Evolutionary conservation across 2,329 filamentous ascomycete genomes (phyloP), one percentile per base, ranked within the genome.

Genomic region (Fusarium buxicola): DNA sequence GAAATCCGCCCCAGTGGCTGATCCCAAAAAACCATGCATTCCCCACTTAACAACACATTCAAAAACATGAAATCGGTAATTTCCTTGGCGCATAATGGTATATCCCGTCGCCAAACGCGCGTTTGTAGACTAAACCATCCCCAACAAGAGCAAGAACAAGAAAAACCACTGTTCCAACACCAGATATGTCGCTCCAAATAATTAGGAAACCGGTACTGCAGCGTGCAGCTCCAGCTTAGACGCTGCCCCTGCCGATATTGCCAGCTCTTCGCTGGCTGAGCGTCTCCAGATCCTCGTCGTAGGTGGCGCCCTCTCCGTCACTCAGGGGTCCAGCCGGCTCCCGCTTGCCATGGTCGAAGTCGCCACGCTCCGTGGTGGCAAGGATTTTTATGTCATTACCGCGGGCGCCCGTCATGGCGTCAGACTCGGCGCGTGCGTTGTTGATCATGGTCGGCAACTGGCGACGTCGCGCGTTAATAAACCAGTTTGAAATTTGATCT

Each of bases 401-500:
- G 13, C 75, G 76, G 35, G 74, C 72, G 13, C 73, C 63, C 25
- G 69, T 75, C 74, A 80, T 82, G 55, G 78, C 81, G 55, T 84
- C 80, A 7, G 79, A 77, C 73, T 86, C 84, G 48, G 78, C 81
- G 48, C 80, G 78, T 3, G 83, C 82, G 62, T 84, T 84, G 69
- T 80, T 86, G 65, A 86, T 83, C 80, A 89, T 83, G 35, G 79
- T 76, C 2, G 86, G 86, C 16, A 89, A 76, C 68, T 89, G 85
- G 43, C 90, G 86, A 54, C 90, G 83, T 50, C 89, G 84, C 25
- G 89, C 89, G 65, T 92, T 92, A 76, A 92, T 92, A 75, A 92
- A 92, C 90, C 90, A 92, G 76, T 92, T 92, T 60, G 88, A 90
- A 18, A 92, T 90, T 80, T 88, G 86, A 75, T 88, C 86, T 88